These are phyloP conservation scores for Clavispora asparagi DNA, from an alignment of 805 yeast species.

Conservation along the genomic window DNA sequence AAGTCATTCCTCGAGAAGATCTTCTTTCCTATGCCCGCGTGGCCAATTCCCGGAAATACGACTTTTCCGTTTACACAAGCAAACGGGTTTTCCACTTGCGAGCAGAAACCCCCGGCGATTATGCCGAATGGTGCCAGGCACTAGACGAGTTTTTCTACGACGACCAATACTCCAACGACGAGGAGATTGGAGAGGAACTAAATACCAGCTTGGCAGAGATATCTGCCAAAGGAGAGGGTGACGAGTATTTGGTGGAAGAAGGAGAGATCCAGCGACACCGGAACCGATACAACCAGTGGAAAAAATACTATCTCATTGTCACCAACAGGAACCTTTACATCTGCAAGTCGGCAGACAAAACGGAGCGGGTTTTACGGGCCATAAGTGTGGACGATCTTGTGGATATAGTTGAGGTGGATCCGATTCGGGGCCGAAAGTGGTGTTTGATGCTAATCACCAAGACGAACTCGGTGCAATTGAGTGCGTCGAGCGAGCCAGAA, in stretches of 20 bases:
- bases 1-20: conserved; percentile 22
- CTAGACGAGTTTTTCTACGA: conserved; percentile 3
- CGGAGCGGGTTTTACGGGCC: conserved; percentile 21
- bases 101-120: conserved; percentile 6
- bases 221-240: conserved; percentile 1
- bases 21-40: conserved; percentile 16
- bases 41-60: conserved; percentile 11
- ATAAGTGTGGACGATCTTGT: conserved; percentile 28
- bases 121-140: conserved; percentile 15
- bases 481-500: conserved; percentile 42
- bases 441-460: conserved; percentile 47
- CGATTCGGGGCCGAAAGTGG: conserved; percentile 36
- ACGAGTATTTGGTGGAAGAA: conserved; percentile 27
- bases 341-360: conserved; percentile 26
- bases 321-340: conserved; percentile 38
- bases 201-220: background rate
- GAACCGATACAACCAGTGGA: conserved; percentile 46
- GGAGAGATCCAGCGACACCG: conserved; percentile 39
- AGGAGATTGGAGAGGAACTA: background rate
- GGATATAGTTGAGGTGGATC: conserved; percentile 49
- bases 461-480: conserved; percentile 38
- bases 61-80: conserved; percentile 21
- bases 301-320: conserved; percentile 35
- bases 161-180: conserved; percentile 3
- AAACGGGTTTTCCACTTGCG: conserved; percentile 18